Base-by-base conservation (phyloP, 2,329 filamentous ascomycete species). In the Aspergillus puulaauensis region DNA sequence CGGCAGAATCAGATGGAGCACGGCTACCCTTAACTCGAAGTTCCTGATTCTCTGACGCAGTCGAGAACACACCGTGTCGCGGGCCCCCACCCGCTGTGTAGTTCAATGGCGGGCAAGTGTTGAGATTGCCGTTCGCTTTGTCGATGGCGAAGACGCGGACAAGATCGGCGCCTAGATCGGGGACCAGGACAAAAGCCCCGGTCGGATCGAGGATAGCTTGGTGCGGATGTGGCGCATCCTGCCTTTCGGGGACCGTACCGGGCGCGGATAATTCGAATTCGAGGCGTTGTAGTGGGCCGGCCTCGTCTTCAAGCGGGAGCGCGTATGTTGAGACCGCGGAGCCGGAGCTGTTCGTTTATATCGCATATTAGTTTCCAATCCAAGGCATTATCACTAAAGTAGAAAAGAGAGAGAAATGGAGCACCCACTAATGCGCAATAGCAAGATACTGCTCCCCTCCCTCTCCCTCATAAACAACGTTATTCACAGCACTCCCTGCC, bases 201-300 rank as follows among this genome's bases (percentile, higher is more conserved):
- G 84, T 87, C 6, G 87, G 88, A 68, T 90, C 88, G 35, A 87
- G 68, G 52, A 88, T 70, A n/a, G 83, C 81, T 67, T 88, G 75
- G 71, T 90, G 87, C 17, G 86, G 86, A 67, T 88, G 85, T 3
- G 86, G 77, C 6, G 79, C 76, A 43, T 83, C 77, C 71, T 89
- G 85, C 31, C 37, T 52, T 52, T 83, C 82, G 5, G 67, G 62
- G 2, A 70, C 63, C 21, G 76, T 68, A 44, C 77, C 78, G 0
- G 73, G 72, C 4, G 65, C 61, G 1, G 67, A 57, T 41, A 75
- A 56, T 11, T 68, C 73, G 68, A 78, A 82, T 41, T 69, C 70
- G 64, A 82, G 72, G 37, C 69, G 72, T 61, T 83, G 75, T 9
- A 76, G 59, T 24, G 61, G 39, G 1, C 55, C 12, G 5, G 59